Evolutionary conservation across 768 basidiomycete species (phyloP), one percentile per base, ranked within the genome.

Genomic region (Leccinum arenicola): DNA sequence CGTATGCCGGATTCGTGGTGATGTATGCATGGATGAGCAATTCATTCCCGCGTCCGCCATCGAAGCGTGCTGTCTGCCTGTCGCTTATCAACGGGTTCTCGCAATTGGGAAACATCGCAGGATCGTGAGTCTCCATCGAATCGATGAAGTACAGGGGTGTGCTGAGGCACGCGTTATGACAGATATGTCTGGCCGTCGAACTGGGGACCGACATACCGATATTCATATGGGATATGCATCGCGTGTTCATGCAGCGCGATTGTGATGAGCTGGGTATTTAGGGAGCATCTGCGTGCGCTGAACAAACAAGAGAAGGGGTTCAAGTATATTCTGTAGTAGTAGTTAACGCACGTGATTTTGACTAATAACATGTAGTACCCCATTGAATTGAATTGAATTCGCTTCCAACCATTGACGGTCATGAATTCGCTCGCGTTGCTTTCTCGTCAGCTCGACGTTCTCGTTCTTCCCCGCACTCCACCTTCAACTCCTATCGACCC

Each of bases 361-460:
- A n/a, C 38, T 40, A 40, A 40, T 40, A 40, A 50, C 50, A 23
- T 19, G 11, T 23, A 38, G 11, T 23, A 38, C 57, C 47, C 33
- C 33, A 11, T 31, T 19, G 47, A 21, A 48, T 43, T 40, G 17
- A n/a, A 40, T 40, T 43, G 17, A n/a, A 43, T 23, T 23, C 45
- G 45, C 45, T 47, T 23, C 40, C 17, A 27, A 29, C 38, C 27
- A 15, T 49, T 58, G 36, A 31, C 50, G n/a, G 17, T 45, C 14
- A 93, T 93, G 91, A 93, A 93, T 78, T 89, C 89, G 66, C 84
- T 93, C 68, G 80, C 82, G 17, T 87, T 89, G 75, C 80, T 93
- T 61, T 89, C 91, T 64, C 87, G 88, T 70, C 87, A 91, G 73
- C 85, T 91, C 79, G 89, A 93, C 77, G 85, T 83, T 61, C 76